A percentile compares a stretch with the other conserved stretches of the same genome.
Evolutionary conservation across 371 early-diverging fungal genomes (phyloP).

Genomic region (Mucor saturninus): DNA sequence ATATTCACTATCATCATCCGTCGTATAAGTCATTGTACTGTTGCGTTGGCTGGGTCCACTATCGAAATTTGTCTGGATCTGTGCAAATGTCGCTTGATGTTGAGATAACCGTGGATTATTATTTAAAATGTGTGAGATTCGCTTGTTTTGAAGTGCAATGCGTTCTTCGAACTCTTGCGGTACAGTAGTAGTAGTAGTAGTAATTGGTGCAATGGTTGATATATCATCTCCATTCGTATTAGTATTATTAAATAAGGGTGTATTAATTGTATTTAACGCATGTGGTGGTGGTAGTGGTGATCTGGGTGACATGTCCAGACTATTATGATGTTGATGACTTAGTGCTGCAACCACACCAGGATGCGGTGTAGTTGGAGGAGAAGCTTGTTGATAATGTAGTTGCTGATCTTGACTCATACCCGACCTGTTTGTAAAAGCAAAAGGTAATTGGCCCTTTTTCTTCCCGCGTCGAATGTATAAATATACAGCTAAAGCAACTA

Average conservation of each 20-base stretch:
- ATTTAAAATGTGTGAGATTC: constrained; percentile 16
- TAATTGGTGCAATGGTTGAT: background rate
- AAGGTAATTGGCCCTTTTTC: constrained; percentile 30
- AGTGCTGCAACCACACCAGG: constrained; percentile 9
- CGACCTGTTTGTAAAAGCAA: constrained; percentile 21
- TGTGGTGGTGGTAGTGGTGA: background rate
- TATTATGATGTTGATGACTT: constrained; percentile 3
- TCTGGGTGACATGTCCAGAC: too few relatives aligned
- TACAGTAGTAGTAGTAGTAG: background rate
- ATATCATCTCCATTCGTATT: too few relatives aligned
- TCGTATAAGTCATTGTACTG: constrained; percentile 37
- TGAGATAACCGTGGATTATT: constrained; percentile 17
- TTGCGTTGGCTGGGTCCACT: constrained; percentile 27
- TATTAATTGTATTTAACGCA: background rate
- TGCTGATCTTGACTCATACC: constrained; percentile 7
- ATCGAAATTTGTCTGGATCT: constrained; percentile 20
- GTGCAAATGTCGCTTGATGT: background rate
- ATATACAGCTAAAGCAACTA: constrained; percentile 29
- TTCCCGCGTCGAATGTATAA: constrained; percentile 23
- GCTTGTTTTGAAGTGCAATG: constrained; percentile 17
- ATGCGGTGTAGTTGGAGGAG: constrained; percentile 8
- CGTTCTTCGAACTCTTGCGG: constrained; percentile 14
- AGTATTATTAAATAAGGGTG: background rate
- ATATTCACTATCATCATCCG: constrained; percentile 14
- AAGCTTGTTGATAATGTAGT: too few relatives aligned